A percentile compares a stretch with the other conserved stretches of the same genome.
Conservation (phyloP, 2,329 filamentous ascomycete species). For the Colletotrichum sansevieriae region DNA sequence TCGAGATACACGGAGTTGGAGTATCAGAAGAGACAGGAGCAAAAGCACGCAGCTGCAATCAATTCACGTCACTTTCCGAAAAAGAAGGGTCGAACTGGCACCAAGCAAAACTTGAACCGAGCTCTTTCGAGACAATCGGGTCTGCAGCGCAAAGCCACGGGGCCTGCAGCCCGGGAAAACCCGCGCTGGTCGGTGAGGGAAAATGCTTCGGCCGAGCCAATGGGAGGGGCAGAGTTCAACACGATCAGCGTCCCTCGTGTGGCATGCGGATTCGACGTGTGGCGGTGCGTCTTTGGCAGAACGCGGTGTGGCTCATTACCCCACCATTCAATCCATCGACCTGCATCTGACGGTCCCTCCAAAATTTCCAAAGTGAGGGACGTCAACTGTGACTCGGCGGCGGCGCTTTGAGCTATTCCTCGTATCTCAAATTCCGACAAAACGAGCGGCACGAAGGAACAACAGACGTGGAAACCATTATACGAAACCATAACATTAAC, state of each 20-base stretch:
- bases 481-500: no score
- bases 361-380: conserved; percentile 36
- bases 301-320: conserved; percentile 35
- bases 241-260: conserved; percentile 19
- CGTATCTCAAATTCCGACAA: not conserved
- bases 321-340: conserved; percentile 25
- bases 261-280: conserved; percentile 3
- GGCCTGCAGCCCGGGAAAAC: conserved; percentile 42
- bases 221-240: not conserved
- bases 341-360: conserved; percentile 29
- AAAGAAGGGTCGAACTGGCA: conserved; percentile 39
- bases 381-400: conserved; percentile 15
- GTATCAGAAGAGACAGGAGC: conserved; percentile 23
- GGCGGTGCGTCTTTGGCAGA: conserved; percentile 14
- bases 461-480: no score
- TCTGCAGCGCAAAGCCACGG: conserved; percentile 42
- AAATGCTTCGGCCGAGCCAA: conserved; percentile 32
- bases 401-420: conserved; percentile 1
- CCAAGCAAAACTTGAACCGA: conserved; percentile 43
- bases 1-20: conserved; percentile 16
- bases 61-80: conserved; percentile 43
- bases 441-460: not conserved
- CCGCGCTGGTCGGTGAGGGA: conserved; percentile 13
- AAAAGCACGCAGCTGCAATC: conserved; percentile 27
- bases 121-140: conserved; percentile 42